Evolutionary conservation across 192 early-diverging fungal genomes (phyloP).

Genomic region (Coemansia sp.): DNA sequence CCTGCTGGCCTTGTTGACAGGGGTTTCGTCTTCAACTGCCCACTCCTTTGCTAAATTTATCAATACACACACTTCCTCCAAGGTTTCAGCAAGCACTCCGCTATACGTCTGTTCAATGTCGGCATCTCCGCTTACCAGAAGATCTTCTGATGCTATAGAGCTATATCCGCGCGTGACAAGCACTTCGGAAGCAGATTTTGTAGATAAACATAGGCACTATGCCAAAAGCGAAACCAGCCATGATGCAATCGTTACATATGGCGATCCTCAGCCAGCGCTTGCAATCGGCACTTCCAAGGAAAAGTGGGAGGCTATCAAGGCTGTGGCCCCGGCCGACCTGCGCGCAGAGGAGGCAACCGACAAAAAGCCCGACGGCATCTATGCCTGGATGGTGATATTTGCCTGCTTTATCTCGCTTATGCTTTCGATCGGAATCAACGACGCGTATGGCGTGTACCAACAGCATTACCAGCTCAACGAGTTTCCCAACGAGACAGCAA

Average conservation of each 20-base stretch:
- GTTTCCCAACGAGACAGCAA: slow-evolving; percentile 40
- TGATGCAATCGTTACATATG: neutral
- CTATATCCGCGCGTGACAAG: neutral
- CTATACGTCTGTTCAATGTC: neutral
- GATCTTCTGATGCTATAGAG: neutral
- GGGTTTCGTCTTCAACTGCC: neutral
- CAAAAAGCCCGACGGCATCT: slow-evolving; percentile 41
- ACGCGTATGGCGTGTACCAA: slow-evolving; percentile 56
- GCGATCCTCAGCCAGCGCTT: neutral
- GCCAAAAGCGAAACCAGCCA: neutral
- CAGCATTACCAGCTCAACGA: slow-evolving; percentile 53
- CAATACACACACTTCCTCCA: neutral
- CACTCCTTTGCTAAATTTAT: neutral
- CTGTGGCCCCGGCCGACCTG: slow-evolving; percentile 47
- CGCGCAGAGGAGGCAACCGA: slow-evolving; percentile 45
- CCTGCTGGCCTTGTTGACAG: neutral
- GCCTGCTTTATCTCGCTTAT: slow-evolving; percentile 51
- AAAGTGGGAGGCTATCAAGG: slow-evolving; percentile 19
- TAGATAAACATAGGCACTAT: neutral
- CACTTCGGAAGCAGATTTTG: neutral
- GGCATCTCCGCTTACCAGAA: neutral
- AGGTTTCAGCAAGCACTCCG: no score
- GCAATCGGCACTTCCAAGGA: neutral
- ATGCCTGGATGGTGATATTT: slow-evolving; percentile 50
- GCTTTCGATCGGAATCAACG: slow-evolving; percentile 56